Conservation (phyloP, 2,329 filamentous ascomycete genomes). For the Fusarium papillatum region DNA sequence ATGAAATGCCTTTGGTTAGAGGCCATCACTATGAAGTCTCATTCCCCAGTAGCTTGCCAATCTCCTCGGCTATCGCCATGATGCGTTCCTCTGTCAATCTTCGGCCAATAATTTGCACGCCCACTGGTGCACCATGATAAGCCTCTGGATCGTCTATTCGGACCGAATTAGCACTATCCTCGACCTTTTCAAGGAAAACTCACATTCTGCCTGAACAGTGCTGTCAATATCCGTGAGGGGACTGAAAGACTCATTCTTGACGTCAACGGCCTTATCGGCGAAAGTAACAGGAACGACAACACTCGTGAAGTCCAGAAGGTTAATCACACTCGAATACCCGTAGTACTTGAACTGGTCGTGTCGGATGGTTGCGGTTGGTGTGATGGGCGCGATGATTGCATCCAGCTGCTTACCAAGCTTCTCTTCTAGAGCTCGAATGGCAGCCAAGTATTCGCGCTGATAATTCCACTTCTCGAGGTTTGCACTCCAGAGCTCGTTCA, state of each 20-base stretch:
- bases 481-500: slow-evolving; percentile 42
- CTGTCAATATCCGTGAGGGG: slow-evolving; percentile 39
- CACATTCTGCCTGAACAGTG: slow-evolving; percentile 41
- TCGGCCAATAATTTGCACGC: slow-evolving; percentile 43
- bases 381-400: slow-evolving; percentile 56
- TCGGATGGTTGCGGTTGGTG: slow-evolving; percentile 55
- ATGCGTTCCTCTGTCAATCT: slow-evolving; percentile 42
- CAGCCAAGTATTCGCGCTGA: slow-evolving; percentile 49
- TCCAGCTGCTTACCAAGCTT: slow-evolving; percentile 44
- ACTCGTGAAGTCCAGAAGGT: slow-evolving; percentile 55
- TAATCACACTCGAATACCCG: slow-evolving; percentile 52
- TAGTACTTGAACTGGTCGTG: slow-evolving; percentile 54
- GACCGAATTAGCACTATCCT: background rate
- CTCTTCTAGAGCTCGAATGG: slow-evolving; percentile 31
- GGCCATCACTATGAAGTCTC: background rate
- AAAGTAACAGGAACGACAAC: slow-evolving; percentile 59
- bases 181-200: slow-evolving; percentile 11
- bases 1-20: background rate
- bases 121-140: slow-evolving; percentile 43
- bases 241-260: slow-evolving; percentile 24
- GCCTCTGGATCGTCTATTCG: slow-evolving; percentile 33
- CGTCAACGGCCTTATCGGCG: slow-evolving; percentile 55
- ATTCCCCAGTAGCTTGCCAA: slow-evolving; percentile 46
- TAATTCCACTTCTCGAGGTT: slow-evolving; percentile 51
- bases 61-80: slow-evolving; percentile 51